phyloP scores from a whole-genome alignment of 345 rosid genomes.

The Eucalyptus fibrosa region DNA sequence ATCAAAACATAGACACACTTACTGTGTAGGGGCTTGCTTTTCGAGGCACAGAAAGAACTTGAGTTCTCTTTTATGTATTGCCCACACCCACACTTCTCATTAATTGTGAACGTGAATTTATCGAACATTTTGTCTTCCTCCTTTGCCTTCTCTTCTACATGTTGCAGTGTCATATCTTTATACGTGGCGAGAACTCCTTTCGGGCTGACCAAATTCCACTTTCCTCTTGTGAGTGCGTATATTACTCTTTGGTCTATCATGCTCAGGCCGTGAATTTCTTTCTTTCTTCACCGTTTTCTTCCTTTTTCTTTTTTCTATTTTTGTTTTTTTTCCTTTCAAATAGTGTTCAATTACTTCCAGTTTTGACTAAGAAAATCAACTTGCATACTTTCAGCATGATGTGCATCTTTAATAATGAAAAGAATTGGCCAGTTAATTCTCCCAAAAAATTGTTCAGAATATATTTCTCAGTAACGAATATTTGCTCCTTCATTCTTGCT shows the following conservation, averaged over 20 bases:
- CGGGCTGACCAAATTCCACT: not conserved
- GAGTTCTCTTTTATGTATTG: not conserved
- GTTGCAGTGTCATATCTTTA: not conserved
- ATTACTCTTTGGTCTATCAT: not conserved
- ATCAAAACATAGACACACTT: not conserved
- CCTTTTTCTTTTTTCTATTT: too few species aligned
- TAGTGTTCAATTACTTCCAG: not conserved
- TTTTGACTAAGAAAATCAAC: not conserved
- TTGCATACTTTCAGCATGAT: not conserved
- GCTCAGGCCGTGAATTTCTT: not conserved
- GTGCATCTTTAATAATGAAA: not conserved
- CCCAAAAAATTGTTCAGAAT: not conserved
- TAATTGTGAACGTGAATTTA: too few species aligned
- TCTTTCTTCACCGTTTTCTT: not conserved
- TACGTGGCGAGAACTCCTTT: rapidly evolving
- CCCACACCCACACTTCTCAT: too few species aligned
- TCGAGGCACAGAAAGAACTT: too few species aligned
- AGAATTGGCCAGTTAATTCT: not conserved
- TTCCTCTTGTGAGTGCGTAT: rapidly evolving
- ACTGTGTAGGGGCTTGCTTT: rapidly evolving
- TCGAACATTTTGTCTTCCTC: too few species aligned
- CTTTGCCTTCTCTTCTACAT: too few species aligned
- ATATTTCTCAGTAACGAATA: not conserved
- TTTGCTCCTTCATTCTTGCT: not conserved
- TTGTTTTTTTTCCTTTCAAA: rapidly evolving